phyloP scores from a whole-genome alignment of 2,329 filamentous ascomycete species.

The Tolypocladium pustulatum region DNA sequence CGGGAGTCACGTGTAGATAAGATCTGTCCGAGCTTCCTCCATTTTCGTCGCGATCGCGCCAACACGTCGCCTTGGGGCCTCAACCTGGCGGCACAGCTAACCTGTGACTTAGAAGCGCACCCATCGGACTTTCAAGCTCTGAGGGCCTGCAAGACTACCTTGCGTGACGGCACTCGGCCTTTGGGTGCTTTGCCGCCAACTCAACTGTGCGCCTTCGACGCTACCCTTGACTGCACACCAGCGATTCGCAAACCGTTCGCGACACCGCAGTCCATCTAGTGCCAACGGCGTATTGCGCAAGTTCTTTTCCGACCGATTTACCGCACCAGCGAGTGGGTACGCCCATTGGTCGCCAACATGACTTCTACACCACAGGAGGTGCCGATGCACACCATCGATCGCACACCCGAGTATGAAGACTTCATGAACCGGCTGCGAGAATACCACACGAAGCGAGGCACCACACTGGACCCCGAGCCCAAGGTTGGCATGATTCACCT shows the following conservation, averaged over 20 bases:
- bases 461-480: constrained; percentile 67
- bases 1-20: constrained; percentile 10
- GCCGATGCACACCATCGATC: constrained; percentile 38
- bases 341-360: constrained; percentile 5
- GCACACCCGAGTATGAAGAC: constrained; percentile 61
- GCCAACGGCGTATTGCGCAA: not conserved
- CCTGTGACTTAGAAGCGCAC: not conserved
- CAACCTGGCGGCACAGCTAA: not conserved
- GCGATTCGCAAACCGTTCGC: constrained; percentile 1
- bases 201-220: not conserved
- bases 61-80: constrained; percentile 1
- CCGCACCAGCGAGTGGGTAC: not conserved
- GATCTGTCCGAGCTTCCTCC: constrained; percentile 1
- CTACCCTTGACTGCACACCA: not conserved
- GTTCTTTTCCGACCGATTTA: not conserved
- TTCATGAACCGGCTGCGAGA: constrained; percentile 64
- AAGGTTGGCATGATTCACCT: constrained; percentile 69
- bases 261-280: not conserved
- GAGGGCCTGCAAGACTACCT: not conserved
- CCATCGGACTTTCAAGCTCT: not conserved
- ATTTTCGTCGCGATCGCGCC: constrained; percentile 11
- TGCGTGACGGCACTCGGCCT: not conserved
- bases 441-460: constrained; percentile 73
- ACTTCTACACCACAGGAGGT: constrained; percentile 21
- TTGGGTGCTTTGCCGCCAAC: constrained; percentile 1